phyloP scores from a whole-genome alignment of 345 rosid species.

The Combretum micranthum region DNA sequence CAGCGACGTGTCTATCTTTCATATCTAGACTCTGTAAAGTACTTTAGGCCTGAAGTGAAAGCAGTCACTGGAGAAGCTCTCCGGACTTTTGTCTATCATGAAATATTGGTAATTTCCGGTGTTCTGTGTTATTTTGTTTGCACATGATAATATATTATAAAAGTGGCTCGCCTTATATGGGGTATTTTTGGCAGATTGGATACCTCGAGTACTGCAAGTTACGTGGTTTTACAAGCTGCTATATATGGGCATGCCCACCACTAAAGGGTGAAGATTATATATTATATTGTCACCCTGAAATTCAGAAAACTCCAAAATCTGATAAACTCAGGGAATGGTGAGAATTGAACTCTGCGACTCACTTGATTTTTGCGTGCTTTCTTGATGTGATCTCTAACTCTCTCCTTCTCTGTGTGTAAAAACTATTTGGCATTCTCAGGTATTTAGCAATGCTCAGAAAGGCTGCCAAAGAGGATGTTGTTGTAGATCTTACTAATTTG shows the following conservation, averaged over 20 bases:
- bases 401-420: slow-evolving; percentile 10
- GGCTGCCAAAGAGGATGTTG: slow-evolving; percentile 81
- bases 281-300: slow-evolving; percentile 97
- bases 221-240: slow-evolving; percentile 98
- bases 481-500: slow-evolving; percentile 72
- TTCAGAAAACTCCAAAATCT: slow-evolving; percentile 99
- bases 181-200: slow-evolving; percentile 62
- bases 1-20: slow-evolving; percentile 98
- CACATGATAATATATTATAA: not conserved
- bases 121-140: not conserved
- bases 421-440: slow-evolving; percentile 39
- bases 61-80: slow-evolving; percentile 93
- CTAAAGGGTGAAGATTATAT: slow-evolving; percentile 99
- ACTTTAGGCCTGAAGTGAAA: slow-evolving; percentile 92
- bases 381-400: slow-evolving; percentile 6
- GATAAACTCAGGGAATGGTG: slow-evolving; percentile 98
- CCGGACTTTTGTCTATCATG: slow-evolving; percentile 96
- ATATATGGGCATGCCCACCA: slow-evolving; percentile 99
- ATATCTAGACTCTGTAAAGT: slow-evolving; percentile 96
- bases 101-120: slow-evolving; percentile 63
- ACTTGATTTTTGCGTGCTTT: not conserved
- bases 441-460: slow-evolving; percentile 82
- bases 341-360: slow-evolving; percentile 21
- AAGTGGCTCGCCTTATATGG: slow-evolving; percentile 5
- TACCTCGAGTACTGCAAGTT: slow-evolving; percentile 97